Base-by-base conservation (phyloP, 2,329 filamentous ascomycete species). In the Hymenoscyphus occultus region DNA sequence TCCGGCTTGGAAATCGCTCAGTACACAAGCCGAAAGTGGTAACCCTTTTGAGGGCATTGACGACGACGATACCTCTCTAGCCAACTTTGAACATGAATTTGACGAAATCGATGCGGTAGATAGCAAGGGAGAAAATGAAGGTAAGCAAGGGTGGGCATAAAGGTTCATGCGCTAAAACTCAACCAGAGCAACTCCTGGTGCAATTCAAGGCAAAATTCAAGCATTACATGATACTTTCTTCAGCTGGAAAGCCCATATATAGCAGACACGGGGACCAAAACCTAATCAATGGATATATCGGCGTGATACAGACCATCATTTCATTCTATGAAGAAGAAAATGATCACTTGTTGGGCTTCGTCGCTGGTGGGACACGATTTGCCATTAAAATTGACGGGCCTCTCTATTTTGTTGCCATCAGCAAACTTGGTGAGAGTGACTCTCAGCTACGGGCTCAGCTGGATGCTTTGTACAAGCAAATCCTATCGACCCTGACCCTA, bases 401-500 rank as follows among this genome's bases (percentile, higher is more conserved):
- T 12, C 82, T 99, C 51, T 96, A 98, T 75, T 88, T 99, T 56
- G 91, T 98, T 59, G 94, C 93, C 56, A 95, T 98, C 73, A 97
- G 93, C 75, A 90, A 89, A 68, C 84, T 99, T 12, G 88, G 90
- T n/a, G 95, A 99, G 77, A 97, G 92, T 75, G 94, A 98, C 74
- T 81, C 86, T 4, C 94, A 99, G 76, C 84, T 99, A 22, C 87
- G 91, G 62, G 85, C 88, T 22, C 95, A 99, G 76, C 85, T 99
- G 2, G 93, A 97, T 70, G 93, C 94, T 13, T 80, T 99, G 45
- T 99, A 99, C 77, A 98, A 97, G 91, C 95, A 99, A 77, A 97
- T 99, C 61, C 79, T 99, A 32, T 98, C 95, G 1, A 99, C 96
- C 0, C 80, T 99, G 66, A 99, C 95, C 0, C 83, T 99, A 9